Percentiles rank a stretch among this genome's conserved stretches.
Conservation (phyloP, 2,329 filamentous ascomycete species). For the Didymella exigua region DNA sequence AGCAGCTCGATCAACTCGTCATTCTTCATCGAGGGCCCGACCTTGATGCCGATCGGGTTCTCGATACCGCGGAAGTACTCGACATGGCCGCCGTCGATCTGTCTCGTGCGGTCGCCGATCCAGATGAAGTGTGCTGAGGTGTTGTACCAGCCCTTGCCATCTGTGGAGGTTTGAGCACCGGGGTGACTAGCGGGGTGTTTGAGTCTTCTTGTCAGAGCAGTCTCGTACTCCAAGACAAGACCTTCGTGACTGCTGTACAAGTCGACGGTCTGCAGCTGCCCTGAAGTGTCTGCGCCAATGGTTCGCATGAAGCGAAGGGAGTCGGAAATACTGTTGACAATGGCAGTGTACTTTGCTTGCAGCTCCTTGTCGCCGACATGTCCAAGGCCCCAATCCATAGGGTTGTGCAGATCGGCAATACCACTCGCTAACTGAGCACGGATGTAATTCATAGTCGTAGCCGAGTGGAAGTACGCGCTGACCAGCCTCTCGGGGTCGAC, state of each 20-base stretch:
- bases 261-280: constrained; percentile 87
- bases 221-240: constrained; percentile 93
- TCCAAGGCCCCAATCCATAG: constrained; percentile 91
- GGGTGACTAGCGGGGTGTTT: constrained; percentile 63
- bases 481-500: constrained; percentile 86
- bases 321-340: constrained; percentile 85
- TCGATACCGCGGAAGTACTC: constrained; percentile 97
- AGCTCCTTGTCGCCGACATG: constrained; percentile 85
- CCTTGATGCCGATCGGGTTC: constrained; percentile 96
- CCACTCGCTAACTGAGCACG: constrained; percentile 82
- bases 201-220: constrained; percentile 75
- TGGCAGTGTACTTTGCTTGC: constrained; percentile 82
- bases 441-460: constrained; percentile 92
- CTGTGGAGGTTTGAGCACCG: constrained; percentile 32
- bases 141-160: constrained; percentile 77
- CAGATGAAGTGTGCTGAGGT: constrained; percentile 97
- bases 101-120: constrained; percentile 95
- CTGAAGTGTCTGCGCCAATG: constrained; percentile 84
- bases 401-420: constrained; percentile 90
- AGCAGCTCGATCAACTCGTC: constrained; percentile 79
- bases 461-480: constrained; percentile 92
- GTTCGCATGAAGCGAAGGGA: constrained; percentile 93
- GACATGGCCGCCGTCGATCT: constrained; percentile 90
- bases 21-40: constrained; percentile 82
- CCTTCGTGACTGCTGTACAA: constrained; percentile 96